Conservation (phyloP, 176 grass and related monocot species). For the Ensete ventricosum region DNA sequence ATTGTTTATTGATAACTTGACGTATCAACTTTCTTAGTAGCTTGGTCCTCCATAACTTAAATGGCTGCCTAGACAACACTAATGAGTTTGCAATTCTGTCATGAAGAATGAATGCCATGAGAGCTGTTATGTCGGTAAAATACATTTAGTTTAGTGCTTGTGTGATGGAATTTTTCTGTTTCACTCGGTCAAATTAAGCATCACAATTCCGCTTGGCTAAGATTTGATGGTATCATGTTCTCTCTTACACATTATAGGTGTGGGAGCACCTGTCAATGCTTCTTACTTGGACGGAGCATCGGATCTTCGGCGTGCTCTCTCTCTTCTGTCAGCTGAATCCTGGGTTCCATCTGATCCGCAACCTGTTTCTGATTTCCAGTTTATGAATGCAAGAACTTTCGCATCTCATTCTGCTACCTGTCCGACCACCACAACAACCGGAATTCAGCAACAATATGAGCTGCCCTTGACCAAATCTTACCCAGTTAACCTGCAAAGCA, state of each 20-base stretch:
- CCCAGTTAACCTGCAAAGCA: conserved; percentile 18
- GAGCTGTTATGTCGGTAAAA: too few relatives aligned
- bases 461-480: conserved; percentile 1
- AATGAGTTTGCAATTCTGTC: not conserved
- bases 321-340: conserved; percentile 84
- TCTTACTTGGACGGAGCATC: conserved; percentile 84
- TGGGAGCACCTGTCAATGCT: conserved; percentile 36
- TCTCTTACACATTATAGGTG: conserved; percentile 30
- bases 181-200: not conserved
- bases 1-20: too few relatives aligned
- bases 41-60: too few relatives aligned
- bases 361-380: conserved; percentile 18
- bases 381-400: conserved; percentile 7
- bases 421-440: not conserved
- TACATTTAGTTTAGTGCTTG: too few relatives aligned
- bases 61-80: too few relatives aligned
- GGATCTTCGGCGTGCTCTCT: conserved; percentile 98
- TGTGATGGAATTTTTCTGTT: not conserved
- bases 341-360: conserved; percentile 13
- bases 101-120: too few relatives aligned
- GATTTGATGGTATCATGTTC: not conserved
- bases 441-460: conserved; percentile 21
- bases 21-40: too few relatives aligned
- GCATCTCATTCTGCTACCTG: not conserved
- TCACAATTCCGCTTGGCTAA: not conserved